Evolutionary conservation across 441 rosid genomes (phyloP), one percentile per base, ranked within the genome.

Genomic region (Gossypium gossypioides): DNA sequence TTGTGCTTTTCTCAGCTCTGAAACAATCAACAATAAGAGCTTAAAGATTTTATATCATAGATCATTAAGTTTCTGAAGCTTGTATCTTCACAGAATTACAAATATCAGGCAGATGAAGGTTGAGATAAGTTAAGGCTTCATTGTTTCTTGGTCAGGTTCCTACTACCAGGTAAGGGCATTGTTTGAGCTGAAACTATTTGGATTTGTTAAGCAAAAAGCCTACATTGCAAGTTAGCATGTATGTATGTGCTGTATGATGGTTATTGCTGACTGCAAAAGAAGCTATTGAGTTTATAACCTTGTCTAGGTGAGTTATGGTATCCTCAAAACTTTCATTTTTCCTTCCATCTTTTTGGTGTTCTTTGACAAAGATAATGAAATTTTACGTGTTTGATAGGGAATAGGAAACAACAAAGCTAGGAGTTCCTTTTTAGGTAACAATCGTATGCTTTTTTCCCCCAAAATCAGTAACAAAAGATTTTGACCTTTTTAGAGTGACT

Each of bases 81-180:
- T 73, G 40, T 74, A 46, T 50, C 8, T 75, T 75, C 22, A 19
- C 87, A 84, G 91, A 76, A 75, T 87, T 50, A 73, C 76, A 40
- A 58, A 60, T 72, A 74, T 84, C 60, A 74, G 69, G 72, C 75
- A 75, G 69, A 66, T 42, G 15, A 77, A 73, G 69, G 77, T 58
- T 24, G 76, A 79, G 37, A 79, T 64, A 46, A 54, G 64, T 68
- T 83, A 71, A 74, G 68, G 76, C 54, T 56, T 59, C 25, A 10
- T 29, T 8, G 37, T 34, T 27, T 29, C 65, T 1, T 48, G 50
- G 50, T 8, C 6, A 0, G 55, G 46, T 70, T 59, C 62, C 74
- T 34, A 52, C 68, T 64, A 48, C 66, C 75, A 74, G 82, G 78
- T 76, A 42, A 74, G 75, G 22, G 9, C 34, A 13, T 27, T 42